phyloP scores from a whole-genome alignment of 208 protist genomes.

The Acanthamoeba healyi region DNA sequence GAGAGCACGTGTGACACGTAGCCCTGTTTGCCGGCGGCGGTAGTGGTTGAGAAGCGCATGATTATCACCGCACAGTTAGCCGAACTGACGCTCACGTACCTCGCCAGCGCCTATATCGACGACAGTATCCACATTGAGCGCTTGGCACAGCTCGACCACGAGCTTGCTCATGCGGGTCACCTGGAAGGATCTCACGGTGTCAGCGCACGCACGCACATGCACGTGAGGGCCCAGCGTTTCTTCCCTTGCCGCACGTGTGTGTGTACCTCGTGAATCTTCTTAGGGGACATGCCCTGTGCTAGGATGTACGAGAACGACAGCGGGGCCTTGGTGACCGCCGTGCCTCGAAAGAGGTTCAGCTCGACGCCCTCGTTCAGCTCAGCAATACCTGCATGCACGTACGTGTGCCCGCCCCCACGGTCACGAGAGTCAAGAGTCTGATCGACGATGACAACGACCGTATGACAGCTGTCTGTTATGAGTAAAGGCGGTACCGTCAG shows the following conservation, averaged over 20 bases:
- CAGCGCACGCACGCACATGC: no score
- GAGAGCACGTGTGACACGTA: slow-evolving; percentile 68
- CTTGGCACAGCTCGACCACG: slow-evolving; percentile 47
- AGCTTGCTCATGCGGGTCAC: slow-evolving; percentile 66
- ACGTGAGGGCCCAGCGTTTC: no score
- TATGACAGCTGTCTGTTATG: no score
- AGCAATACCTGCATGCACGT: not conserved
- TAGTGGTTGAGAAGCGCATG: no score
- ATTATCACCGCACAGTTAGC: no score
- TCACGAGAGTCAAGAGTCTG: not conserved
- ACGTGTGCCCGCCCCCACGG: not conserved
- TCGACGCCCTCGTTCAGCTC: slow-evolving; percentile 37
- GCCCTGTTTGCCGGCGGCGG: no score
- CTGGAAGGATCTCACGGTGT: not conserved
- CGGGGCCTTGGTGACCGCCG: slow-evolving; percentile 4
- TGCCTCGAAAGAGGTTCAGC: not conserved
- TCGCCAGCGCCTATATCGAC: slow-evolving; percentile 69
- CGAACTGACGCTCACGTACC: not conserved
- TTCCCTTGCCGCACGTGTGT: no score
- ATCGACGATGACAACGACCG: not conserved
- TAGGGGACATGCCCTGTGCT: slow-evolving; percentile 41
- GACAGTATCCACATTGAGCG: slow-evolving; percentile 38
- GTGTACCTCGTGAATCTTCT: slow-evolving; percentile 70
- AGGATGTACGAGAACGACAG: slow-evolving; percentile 45
- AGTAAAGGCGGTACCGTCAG: not conserved